Base-by-base conservation (phyloP, 2,329 filamentous ascomycete genomes). In the Fusarium kyushuense region DNA sequence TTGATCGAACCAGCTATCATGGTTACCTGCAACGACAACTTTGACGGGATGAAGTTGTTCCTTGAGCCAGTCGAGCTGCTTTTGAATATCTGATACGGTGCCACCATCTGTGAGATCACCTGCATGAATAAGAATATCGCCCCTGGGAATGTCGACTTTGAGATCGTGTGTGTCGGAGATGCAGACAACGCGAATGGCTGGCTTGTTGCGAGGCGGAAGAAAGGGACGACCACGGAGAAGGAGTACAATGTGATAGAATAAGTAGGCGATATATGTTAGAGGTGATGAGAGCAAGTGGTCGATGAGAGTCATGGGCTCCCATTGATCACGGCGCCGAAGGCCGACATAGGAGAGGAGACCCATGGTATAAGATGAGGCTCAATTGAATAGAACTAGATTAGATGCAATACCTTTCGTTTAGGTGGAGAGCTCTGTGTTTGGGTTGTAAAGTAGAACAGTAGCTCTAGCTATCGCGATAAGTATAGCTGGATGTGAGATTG, bases 121-220 rank as follows among this genome's bases (percentile, higher is more conserved):
- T 3, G 93, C 92, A 76, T 97, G 95, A 72, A 98, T 91, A 48
- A 98, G 86, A 23, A 97, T 83, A 77, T 97, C 94, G 57, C 94
- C 94, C 12, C 85, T 79, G 0, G 94, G 93, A 1, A 96, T 83
- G 19, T 78, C 72, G 10, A 87, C 81, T 12, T 84, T 84, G 41
- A 86, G 83, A 62, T 87, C 88, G 80, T 97, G 95, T 1, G 95
- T 97, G 80, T 97, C 95, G 12, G 93, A 95, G 67, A 97, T 88
- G 79, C 93, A 97, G 67, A 97, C 92, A 27, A 97, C 85, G 62
- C 89, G 89, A 75, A 97, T 87, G 9, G 87, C 80, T 1, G 81
- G 82, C 57, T 81, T 82, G 56, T 84, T 81, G 32, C 82, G 81
- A 3, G 88, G 84, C 13, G 89, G 87, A 17, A 77, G 82, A 70